A percentile compares a stretch with the other conserved stretches of the same genome.
phyloP scores from a whole-genome alignment of 257 asterid species.

The Solanum okadae region DNA sequence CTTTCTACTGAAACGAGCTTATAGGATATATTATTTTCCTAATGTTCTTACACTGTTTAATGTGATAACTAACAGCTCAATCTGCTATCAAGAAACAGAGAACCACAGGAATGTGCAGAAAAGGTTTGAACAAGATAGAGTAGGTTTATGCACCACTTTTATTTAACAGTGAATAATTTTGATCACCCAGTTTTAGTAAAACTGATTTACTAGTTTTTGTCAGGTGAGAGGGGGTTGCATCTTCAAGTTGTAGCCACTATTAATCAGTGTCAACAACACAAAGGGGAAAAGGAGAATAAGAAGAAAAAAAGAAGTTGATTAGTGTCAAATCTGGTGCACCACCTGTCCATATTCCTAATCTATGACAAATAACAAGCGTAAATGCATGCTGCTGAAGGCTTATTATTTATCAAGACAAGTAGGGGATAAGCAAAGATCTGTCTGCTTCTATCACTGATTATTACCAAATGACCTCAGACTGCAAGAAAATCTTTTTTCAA shows the following conservation, averaged over 20 bases:
- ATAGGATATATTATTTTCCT: not conserved
- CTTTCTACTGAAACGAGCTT: not conserved
- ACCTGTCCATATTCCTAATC: not conserved
- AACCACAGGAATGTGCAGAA: not conserved
- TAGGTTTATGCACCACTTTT: not conserved
- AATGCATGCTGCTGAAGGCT: not conserved
- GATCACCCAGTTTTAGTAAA: not conserved
- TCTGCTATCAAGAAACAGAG: not conserved
- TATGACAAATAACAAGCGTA: not conserved
- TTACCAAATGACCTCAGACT: not conserved
- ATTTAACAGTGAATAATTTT: not conserved
- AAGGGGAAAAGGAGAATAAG: not conserved
- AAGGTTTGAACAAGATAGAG: not conserved
- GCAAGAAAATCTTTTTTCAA: not conserved
- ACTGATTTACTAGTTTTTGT: not conserved
- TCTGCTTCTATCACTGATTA: not conserved
- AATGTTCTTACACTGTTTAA: not conserved
- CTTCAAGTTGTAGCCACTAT: not conserved
- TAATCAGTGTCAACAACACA: not conserved
- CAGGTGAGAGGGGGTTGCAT: not conserved
- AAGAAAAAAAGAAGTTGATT: not conserved
- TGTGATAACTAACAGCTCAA: not conserved
- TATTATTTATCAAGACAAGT: not conserved
- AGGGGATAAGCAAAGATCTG: not conserved
- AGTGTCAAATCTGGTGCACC: not conserved